Evolutionary conservation across 306 rosid species (phyloP), one percentile per base, ranked within the genome.

Genomic region (Cajanus cajan): DNA sequence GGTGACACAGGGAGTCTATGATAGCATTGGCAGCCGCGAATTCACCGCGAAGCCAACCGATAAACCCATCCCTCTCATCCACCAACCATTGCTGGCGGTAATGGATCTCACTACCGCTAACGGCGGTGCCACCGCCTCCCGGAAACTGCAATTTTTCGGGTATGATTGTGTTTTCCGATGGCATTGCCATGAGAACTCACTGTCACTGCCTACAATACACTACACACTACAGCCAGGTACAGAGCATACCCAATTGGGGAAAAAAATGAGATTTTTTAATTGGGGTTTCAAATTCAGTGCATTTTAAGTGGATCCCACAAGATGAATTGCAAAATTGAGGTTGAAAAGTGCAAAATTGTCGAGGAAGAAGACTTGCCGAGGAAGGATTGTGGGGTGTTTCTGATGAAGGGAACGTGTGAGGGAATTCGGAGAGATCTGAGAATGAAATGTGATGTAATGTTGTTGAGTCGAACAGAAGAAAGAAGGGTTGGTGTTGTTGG

Each of bases 11-110:
- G 6, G 90, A 82, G 83, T 92, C 97, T 18, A 92, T 90, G 4
- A 92, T 90, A 3, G 97, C 96, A 79, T 92, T 92, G 1, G 96
- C 88, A 12, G 96, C 97, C 0, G 97, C 97, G 5, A 92, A 92
- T 82, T 92, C 97, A 0, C 93, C 86, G 13, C 97, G 90, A 74
- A 92, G 68, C 97, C 97, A 92, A 7, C 87, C 71, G 67, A 90
- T 92, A 71, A 92, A 87, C 62, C 92, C 92, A 37, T 90, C 96
- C 22, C 97, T 91, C 84, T 92, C 97, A 65, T 92, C 97, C 16
- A 90, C 90, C 34, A 78, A 84, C 95, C 95, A 92, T 62, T 80
- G 97, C 67, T 82, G 97, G n/a, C 91, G 85, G n/a, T 83, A 89
- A 40, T 71, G 84, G 82, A 88, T 85, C 89, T 83, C 93, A 48